phyloP scores from a whole-genome alignment of 106 monocot genomes.

The Amphibolis antarctica region DNA sequence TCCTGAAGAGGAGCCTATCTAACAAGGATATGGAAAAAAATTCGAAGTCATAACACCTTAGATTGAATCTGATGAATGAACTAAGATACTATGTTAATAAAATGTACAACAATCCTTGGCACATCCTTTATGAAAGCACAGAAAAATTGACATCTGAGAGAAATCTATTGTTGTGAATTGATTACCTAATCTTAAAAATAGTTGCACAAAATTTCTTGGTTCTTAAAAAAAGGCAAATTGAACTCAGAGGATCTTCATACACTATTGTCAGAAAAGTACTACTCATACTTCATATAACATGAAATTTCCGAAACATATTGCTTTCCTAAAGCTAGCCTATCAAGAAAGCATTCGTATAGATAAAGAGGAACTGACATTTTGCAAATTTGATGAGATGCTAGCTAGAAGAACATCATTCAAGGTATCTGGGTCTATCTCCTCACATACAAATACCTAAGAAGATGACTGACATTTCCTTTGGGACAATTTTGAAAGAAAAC shows the following conservation, averaged over 20 bases:
- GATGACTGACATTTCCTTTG: too few species aligned
- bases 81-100: background rate
- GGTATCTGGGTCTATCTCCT: too few species aligned
- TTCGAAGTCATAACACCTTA: background rate
- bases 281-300: background rate
- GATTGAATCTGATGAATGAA: background rate
- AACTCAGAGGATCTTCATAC: background rate
- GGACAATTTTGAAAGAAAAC: too few species aligned
- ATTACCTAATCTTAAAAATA: too few species aligned
- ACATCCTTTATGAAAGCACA: too few species aligned
- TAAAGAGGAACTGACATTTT: too few species aligned
- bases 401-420: too few species aligned
- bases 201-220: background rate
- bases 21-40: constrained; percentile 13
- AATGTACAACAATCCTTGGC: background rate
- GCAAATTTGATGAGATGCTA: too few species aligned
- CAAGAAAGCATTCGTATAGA: background rate
- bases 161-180: background rate
- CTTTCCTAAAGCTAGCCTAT: background rate
- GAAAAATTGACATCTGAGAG: too few species aligned
- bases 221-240: background rate
- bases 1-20: constrained; percentile 90
- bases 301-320: background rate
- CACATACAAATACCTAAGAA: too few species aligned
- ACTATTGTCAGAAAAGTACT: background rate